phyloP scores from a whole-genome alignment of 2,329 filamentous ascomycete genomes.

The Elsinoe necatrix region DNA sequence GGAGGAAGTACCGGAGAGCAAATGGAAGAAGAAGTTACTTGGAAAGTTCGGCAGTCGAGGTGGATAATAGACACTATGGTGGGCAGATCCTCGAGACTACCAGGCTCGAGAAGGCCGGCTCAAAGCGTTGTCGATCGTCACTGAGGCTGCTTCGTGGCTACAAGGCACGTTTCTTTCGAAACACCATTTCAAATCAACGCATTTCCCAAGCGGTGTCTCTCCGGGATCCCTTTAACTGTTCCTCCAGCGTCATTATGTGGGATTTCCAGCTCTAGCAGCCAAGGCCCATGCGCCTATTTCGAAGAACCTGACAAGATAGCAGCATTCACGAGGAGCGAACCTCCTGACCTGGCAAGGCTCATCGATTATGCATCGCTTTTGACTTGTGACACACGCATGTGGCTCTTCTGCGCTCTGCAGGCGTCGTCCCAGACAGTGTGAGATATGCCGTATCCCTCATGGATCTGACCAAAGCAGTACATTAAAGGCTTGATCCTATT shows the following conservation, averaged over 20 bases:
- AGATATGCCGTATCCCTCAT: constrained; percentile 49
- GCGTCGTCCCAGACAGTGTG: background rate
- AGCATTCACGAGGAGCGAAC: background rate
- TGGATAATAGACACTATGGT: background rate
- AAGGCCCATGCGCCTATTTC: background rate
- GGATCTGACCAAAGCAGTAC: constrained; percentile 54
- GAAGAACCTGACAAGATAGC: background rate
- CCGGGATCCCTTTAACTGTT: too few species aligned
- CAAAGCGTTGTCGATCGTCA: too few species aligned
- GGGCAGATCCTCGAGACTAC: too few species aligned
- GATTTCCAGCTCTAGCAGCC: background rate
- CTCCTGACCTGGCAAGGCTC: background rate
- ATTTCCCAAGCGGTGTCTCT: too few species aligned
- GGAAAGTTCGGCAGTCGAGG: background rate
- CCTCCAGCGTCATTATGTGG: background rate
- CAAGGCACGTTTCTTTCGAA: too few species aligned
- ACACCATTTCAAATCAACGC: too few species aligned
- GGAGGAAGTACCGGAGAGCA: background rate
- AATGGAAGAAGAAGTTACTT: background rate
- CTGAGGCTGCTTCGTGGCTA: too few species aligned
- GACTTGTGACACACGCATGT: background rate
- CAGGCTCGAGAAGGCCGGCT: too few species aligned
- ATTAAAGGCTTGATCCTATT: constrained; percentile 37
- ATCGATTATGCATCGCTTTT: background rate
- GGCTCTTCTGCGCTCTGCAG: background rate